Evolutionary conservation across 495 filamentous ascomycete genomes (phyloP).

Genomic region (Cladorrhinum samala): DNA sequence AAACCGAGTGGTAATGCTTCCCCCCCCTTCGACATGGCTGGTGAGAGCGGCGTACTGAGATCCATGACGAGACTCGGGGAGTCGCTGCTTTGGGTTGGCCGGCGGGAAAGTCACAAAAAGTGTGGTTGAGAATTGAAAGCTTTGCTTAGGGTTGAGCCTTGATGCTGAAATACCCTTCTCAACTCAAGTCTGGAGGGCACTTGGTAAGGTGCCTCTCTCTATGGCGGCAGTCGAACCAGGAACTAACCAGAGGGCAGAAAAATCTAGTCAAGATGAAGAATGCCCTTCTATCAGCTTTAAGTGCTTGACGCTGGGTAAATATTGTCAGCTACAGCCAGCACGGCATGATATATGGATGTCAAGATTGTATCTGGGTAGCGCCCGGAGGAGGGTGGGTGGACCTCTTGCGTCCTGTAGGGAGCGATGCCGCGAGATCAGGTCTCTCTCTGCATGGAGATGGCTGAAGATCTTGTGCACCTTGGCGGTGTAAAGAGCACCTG

Average conservation of each 20-base stretch:
- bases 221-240: background rate
- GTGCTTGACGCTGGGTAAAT: background rate
- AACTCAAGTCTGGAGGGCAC: too few species aligned
- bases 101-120: too few species aligned
- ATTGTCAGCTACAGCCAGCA: background rate
- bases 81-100: background rate
- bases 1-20: slow-evolving; percentile 39
- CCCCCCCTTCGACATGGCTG: slow-evolving; percentile 32
- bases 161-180: background rate
- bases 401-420: background rate
- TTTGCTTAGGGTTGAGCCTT: background rate
- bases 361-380: too few species aligned
- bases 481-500: slow-evolving; percentile 14
- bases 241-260: background rate
- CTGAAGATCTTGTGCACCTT: slow-evolving; percentile 15
- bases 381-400: background rate
- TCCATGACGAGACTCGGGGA: slow-evolving; percentile 22
- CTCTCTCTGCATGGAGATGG: background rate
- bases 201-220: background rate
- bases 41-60: slow-evolving; percentile 35
- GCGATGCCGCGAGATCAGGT: background rate
- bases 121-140: background rate
- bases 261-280: background rate
- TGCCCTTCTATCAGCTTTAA: background rate
- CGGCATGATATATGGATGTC: background rate